A percentile compares a stretch with the other conserved stretches of the same genome.
Conservation (phyloP, 345 rosid species). For the Gossypium sturtianum region DNA sequence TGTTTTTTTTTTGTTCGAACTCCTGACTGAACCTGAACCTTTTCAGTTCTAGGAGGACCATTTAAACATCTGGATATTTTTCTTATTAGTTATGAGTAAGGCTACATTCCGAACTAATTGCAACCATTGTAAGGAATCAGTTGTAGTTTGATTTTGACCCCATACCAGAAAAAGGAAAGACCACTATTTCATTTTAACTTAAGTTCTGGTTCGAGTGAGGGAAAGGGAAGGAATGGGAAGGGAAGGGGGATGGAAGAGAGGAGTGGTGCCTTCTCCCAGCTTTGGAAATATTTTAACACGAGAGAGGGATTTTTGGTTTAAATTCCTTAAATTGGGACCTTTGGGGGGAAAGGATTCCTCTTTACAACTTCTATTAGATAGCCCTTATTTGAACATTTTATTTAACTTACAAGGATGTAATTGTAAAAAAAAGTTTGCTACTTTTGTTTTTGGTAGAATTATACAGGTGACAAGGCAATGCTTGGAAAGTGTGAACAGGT, state of each 20-base stretch:
- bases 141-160: neutral
- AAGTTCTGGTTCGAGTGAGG: neutral
- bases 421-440: neutral
- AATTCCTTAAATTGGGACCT: neutral
- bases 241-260: neutral
- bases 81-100: neutral
- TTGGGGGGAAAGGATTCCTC: neutral
- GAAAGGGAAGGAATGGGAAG: neutral
- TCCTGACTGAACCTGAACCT: neutral
- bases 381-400: neutral
- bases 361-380: neutral
- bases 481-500: conserved; percentile 99
- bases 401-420: neutral
- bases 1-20: neutral
- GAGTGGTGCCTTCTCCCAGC: neutral
- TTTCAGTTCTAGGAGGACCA: neutral
- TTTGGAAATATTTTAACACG: neutral
- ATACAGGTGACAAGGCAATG: conserved; percentile 77
- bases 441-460: conserved; percentile 47
- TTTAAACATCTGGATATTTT: neutral
- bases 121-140: neutral
- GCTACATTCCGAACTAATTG: neutral
- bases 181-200: conserved; percentile 2
- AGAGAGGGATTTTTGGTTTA: neutral
- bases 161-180: neutral